Conservation (phyloP, 2,329 filamentous ascomycete genomes). For the Chlorencoelia australis region DNA sequence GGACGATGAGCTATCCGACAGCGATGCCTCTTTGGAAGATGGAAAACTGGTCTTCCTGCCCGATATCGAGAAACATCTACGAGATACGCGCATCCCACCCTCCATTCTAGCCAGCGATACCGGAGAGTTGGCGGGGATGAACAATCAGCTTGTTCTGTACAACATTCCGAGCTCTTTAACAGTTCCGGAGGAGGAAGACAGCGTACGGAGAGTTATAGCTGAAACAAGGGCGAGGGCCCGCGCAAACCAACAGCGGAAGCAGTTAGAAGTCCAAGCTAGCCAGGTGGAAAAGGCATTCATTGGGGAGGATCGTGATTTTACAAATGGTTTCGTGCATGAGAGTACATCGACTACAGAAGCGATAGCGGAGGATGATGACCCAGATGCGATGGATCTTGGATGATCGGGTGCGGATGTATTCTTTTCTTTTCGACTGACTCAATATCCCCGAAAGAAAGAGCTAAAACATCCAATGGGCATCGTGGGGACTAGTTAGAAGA, state of each 20-base stretch:
- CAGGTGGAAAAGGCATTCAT: slow-evolving; percentile 10
- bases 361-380: slow-evolving; percentile 31
- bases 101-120: slow-evolving; percentile 51
- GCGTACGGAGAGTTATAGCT: slow-evolving; percentile 72
- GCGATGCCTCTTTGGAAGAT: slow-evolving; percentile 46
- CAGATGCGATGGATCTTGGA: slow-evolving; percentile 59
- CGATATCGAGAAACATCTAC: slow-evolving; percentile 75
- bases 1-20: slow-evolving; percentile 72
- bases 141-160: slow-evolving; percentile 71
- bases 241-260: slow-evolving; percentile 38
- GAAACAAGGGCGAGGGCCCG: slow-evolving; percentile 63
- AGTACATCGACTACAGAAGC: neutral
- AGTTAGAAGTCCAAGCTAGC: slow-evolving; percentile 15
- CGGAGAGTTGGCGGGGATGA: slow-evolving; percentile 44
- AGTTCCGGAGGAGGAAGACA: slow-evolving; percentile 64
- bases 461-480: too few species aligned
- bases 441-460: too few species aligned
- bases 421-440: too few species aligned
- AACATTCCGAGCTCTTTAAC: slow-evolving; percentile 66
- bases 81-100: slow-evolving; percentile 51
- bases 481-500: too few species aligned
- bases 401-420: too few species aligned
- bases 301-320: slow-evolving; percentile 10
- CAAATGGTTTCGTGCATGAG: slow-evolving; percentile 9
- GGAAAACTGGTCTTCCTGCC: slow-evolving; percentile 67